These are phyloP conservation scores for Biscutella laevigata DNA, from an alignment of 441 rosid genomes.

Conservation along the genomic window DNA sequence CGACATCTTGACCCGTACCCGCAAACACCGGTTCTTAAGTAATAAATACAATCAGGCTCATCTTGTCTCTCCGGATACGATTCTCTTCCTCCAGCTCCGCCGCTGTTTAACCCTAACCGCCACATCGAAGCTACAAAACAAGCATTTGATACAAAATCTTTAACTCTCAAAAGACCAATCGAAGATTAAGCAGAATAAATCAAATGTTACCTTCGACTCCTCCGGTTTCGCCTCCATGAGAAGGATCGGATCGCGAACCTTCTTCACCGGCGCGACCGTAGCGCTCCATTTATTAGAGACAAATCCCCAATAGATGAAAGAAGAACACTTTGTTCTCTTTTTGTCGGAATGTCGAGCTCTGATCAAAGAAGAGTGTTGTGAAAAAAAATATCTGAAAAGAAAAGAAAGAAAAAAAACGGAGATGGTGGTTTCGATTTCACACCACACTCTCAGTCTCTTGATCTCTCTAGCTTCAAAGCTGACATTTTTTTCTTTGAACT, in stretches of 20 bases:
- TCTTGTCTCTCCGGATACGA: constrained; percentile 70
- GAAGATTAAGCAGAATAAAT: constrained; percentile 11
- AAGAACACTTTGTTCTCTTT: not conserved
- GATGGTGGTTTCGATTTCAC: constrained; percentile 29
- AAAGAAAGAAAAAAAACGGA: not conserved
- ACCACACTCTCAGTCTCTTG: constrained; percentile 30
- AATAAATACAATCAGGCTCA: constrained; percentile 70
- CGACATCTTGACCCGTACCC: constrained; percentile 82
- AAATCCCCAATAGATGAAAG: constrained; percentile 11
- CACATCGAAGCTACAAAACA: constrained; percentile 55
- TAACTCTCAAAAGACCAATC: constrained; percentile 17
- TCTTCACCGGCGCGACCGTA: constrained; percentile 50
- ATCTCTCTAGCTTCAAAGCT: constrained; percentile 26
- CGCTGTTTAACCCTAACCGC: constrained; percentile 39
- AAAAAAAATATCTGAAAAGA: not conserved
- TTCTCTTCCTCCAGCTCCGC: constrained; percentile 34
- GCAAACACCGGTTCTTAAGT: constrained; percentile 71
- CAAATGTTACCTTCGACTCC: constrained; percentile 48
- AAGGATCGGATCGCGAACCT: constrained; percentile 62
- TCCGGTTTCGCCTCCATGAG: constrained; percentile 53
- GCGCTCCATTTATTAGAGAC: constrained; percentile 51
- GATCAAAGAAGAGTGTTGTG: constrained; percentile 28
- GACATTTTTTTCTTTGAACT: constrained; percentile 4
- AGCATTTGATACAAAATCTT: constrained; percentile 3
- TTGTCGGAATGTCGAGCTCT: constrained; percentile 25